phyloP scores from a whole-genome alignment of 2,329 filamentous ascomycete species.

The Chrysoporthe deuterocubensis region DNA sequence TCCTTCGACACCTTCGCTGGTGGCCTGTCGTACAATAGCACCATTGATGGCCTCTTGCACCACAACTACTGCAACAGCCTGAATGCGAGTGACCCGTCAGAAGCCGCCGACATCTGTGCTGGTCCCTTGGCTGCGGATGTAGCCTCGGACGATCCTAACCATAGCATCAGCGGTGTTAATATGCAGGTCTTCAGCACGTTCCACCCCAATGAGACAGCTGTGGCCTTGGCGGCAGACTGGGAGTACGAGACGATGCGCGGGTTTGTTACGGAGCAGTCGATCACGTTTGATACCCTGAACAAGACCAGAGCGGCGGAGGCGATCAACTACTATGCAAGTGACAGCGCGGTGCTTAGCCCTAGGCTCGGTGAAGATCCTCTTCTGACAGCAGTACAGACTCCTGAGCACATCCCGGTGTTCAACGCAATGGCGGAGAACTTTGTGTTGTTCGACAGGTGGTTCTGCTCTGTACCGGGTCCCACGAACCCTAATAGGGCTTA shows the following conservation, averaged over 20 bases:
- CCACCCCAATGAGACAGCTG: slow-evolving; percentile 30
- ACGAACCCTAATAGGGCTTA: slow-evolving; percentile 48
- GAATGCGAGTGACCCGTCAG: slow-evolving; percentile 31
- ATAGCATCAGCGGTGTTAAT: slow-evolving; percentile 46
- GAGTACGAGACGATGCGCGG: slow-evolving; percentile 41
- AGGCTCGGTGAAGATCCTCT: not conserved
- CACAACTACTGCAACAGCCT: slow-evolving; percentile 46
- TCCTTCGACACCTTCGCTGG: slow-evolving; percentile 46
- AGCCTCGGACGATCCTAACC: slow-evolving; percentile 47
- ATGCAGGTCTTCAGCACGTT: slow-evolving; percentile 39
- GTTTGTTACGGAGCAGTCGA: slow-evolving; percentile 47
- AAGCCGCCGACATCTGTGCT: slow-evolving; percentile 41
- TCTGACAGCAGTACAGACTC: slow-evolving; percentile 29
- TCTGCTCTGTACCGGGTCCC: slow-evolving; percentile 36
- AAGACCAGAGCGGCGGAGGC: slow-evolving; percentile 44
- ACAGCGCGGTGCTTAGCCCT: not conserved
- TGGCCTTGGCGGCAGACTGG: slow-evolving; percentile 21
- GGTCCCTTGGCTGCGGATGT: slow-evolving; percentile 42
- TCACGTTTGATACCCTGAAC: slow-evolving; percentile 40
- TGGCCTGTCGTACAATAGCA: slow-evolving; percentile 42
- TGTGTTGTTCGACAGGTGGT: slow-evolving; percentile 49
- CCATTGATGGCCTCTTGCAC: slow-evolving; percentile 42
- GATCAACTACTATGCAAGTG: slow-evolving; percentile 45
- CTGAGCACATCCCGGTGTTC: slow-evolving; percentile 46
- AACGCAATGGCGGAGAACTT: slow-evolving; percentile 47